These are phyloP conservation scores for Danielozyma ontarioensis DNA, from an alignment of 805 yeast species.

Conservation along the genomic window DNA sequence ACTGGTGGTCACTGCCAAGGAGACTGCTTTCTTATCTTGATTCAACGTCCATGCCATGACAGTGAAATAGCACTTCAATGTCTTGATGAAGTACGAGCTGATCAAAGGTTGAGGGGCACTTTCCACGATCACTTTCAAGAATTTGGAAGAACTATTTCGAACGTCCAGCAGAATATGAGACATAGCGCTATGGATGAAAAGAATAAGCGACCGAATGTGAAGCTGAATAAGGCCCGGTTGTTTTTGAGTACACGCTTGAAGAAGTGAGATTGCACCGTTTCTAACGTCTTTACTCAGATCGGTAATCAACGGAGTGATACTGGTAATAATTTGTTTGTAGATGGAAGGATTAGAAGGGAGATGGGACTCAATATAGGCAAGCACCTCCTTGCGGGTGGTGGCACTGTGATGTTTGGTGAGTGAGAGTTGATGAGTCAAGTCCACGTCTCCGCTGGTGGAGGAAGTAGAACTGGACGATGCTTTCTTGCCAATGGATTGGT, in stretches of 20 bases:
- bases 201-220: constrained; percentile 55
- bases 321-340: constrained; percentile 51
- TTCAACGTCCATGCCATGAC: constrained; percentile 69
- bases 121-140: constrained; percentile 54
- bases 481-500: constrained; percentile 31
- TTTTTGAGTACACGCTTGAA: constrained; percentile 41
- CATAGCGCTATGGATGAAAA: constrained; percentile 87
- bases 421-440: constrained; percentile 57
- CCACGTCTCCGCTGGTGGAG: constrained; percentile 31
- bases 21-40: constrained; percentile 29
- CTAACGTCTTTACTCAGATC: constrained; percentile 70
- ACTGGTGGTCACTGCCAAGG: constrained; percentile 30
- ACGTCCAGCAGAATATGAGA: constrained; percentile 80
- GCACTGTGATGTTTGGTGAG: constrained; percentile 71
- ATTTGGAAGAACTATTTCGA: constrained; percentile 68
- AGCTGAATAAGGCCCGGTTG: constrained; percentile 55
- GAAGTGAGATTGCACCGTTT: constrained; percentile 43
- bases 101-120: constrained; percentile 52
- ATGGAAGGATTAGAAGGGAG: constrained; percentile 49
- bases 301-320: constrained; percentile 56
- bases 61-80: constrained; percentile 62
- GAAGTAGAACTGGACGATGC: constrained; percentile 7
- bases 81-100: constrained; percentile 61
- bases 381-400: constrained; percentile 66
- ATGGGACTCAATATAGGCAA: constrained; percentile 46